phyloP scores from a whole-genome alignment of 1,284 basidiomycete species.

The Leccinum fallax region DNA sequence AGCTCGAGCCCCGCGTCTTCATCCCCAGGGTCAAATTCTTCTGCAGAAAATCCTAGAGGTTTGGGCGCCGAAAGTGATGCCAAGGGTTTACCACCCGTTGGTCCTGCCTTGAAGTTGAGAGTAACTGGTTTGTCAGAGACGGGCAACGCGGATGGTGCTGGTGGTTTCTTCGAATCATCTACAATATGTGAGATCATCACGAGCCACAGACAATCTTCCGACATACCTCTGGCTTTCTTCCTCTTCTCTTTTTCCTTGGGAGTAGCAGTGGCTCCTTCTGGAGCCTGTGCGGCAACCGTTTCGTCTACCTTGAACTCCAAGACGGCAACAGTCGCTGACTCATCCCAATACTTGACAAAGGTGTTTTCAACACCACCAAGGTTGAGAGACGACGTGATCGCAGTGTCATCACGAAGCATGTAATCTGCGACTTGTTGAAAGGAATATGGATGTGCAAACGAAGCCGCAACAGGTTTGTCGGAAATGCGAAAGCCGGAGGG shows the following conservation, averaged over 20 bases:
- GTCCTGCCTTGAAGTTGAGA: slow-evolving; percentile 62
- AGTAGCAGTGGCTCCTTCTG: slow-evolving; percentile 27
- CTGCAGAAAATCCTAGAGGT: slow-evolving; percentile 56
- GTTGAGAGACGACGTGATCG: slow-evolving; percentile 60
- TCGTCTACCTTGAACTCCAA: slow-evolving; percentile 81
- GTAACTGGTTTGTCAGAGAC: slow-evolving; percentile 79
- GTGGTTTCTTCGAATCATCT: slow-evolving; percentile 36
- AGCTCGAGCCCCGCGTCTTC: slow-evolving; percentile 38
- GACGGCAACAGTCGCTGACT: slow-evolving; percentile 66
- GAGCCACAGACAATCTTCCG: slow-evolving; percentile 8
- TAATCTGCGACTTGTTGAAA: slow-evolving; percentile 79
- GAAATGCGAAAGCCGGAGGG: slow-evolving; percentile 88
- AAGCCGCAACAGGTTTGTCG: slow-evolving; percentile 82
- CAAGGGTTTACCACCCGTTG: slow-evolving; percentile 44
- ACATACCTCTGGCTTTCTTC: slow-evolving; percentile 57
- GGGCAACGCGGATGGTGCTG: slow-evolving; percentile 55
- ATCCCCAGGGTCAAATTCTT: slow-evolving; percentile 43
- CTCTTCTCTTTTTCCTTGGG: slow-evolving; percentile 65
- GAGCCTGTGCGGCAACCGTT: slow-evolving; percentile 42
- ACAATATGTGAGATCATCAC: not conserved
- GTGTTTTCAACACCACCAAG: slow-evolving; percentile 70
- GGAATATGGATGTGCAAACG: slow-evolving; percentile 85
- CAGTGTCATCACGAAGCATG: slow-evolving; percentile 73
- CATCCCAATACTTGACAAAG: slow-evolving; percentile 86
- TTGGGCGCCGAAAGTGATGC: slow-evolving; percentile 25